Conservation (phyloP, 768 basidiomycete species). For the Podaxis sp. region DNA sequence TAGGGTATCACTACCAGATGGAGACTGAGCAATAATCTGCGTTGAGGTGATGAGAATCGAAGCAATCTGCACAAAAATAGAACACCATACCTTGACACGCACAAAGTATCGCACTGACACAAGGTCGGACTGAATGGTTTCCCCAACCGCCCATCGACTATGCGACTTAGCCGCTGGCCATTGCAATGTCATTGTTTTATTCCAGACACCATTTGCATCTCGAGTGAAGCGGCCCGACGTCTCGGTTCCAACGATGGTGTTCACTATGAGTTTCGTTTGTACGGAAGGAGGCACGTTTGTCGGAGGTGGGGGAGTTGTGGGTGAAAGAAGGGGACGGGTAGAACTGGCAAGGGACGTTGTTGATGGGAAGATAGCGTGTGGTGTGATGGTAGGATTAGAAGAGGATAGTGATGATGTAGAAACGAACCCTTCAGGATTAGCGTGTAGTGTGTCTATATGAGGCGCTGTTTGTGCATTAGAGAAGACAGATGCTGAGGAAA, state of each 20-base stretch:
- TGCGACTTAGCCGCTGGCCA: conserved; percentile 71
- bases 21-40: conserved; percentile 51
- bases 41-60: neutral
- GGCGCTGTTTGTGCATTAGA: conserved; percentile 20
- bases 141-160: conserved; percentile 78
- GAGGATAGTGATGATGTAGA: conserved; percentile 37
- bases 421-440: conserved; percentile 20
- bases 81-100: conserved; percentile 56
- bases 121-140: conserved; percentile 67
- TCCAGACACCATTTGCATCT: conserved; percentile 59
- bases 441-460: conserved; percentile 4
- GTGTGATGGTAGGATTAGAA: conserved; percentile 42
- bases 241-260: conserved; percentile 58
- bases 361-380: conserved; percentile 18
- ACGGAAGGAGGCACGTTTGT: conserved; percentile 21
- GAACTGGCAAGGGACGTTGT: conserved; percentile 16
- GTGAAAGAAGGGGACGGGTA: conserved; percentile 17
- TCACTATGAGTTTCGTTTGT: conserved; percentile 43
- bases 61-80: neutral
- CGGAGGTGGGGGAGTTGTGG: conserved; percentile 21
- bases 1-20: conserved; percentile 62
- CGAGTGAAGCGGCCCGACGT: conserved; percentile 57
- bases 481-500: conserved; percentile 16
- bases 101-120: conserved; percentile 70
- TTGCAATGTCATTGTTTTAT: conserved; percentile 64